Percentiles rank a stretch among this genome's conserved stretches.
Conservation (phyloP, 768 basidiomycete species). For the Boletus rex-veris region DNA sequence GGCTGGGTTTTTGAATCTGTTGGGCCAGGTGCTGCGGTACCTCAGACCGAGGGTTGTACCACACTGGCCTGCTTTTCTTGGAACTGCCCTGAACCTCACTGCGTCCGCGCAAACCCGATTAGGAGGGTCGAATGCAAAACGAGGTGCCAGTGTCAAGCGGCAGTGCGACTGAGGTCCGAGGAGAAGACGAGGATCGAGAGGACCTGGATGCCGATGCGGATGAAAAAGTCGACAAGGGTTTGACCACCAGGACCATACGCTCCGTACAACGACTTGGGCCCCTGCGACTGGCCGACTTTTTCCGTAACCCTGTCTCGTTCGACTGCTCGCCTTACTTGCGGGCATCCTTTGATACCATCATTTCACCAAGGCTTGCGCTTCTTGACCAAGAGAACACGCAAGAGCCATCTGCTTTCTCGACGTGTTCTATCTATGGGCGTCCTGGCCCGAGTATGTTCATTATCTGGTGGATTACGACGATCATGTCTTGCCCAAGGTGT, state of each 20-base stretch:
- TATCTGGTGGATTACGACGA: conserved; percentile 71
- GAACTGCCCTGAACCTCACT: conserved; percentile 62
- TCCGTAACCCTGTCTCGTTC: conserved; percentile 67
- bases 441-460: conserved; percentile 48
- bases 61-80: conserved; percentile 76
- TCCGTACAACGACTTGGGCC: conserved; percentile 78
- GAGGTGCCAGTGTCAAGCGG: conserved; percentile 23
- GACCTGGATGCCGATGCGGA: conserved; percentile 36
- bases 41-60: conserved; percentile 67
- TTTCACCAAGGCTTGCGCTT: conserved; percentile 74
- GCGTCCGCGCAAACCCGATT: conserved; percentile 61
- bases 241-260: conserved; percentile 44
- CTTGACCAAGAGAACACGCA: conserved; percentile 88
- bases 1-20: conserved; percentile 85
- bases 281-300: conserved; percentile 86
- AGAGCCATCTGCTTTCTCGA: conserved; percentile 87
- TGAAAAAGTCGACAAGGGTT: conserved; percentile 29
- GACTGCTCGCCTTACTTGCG: conserved; percentile 72
- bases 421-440: conserved; percentile 76
- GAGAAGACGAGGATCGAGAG: conserved; percentile 36
- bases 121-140: conserved; percentile 23
- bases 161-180: conserved; percentile 17
- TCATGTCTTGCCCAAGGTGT: conserved; percentile 69
- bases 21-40: conserved; percentile 75
- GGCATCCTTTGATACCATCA: conserved; percentile 63